Evolutionary conservation across 2,329 filamentous ascomycete species (phyloP).

Genomic region (Capronia americana): DNA sequence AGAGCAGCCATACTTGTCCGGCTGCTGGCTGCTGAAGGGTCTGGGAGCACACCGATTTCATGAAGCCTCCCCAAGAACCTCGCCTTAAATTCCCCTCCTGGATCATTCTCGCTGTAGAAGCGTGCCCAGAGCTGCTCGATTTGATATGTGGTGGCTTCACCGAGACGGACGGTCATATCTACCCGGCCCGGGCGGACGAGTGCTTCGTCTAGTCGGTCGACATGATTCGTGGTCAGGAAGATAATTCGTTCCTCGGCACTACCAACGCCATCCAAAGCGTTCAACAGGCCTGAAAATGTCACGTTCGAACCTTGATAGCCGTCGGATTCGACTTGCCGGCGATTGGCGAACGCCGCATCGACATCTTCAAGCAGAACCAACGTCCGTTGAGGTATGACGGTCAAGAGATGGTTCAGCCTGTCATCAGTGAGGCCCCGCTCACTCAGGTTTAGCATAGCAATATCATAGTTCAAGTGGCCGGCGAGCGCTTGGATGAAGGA

Average conservation of each 20-base stretch:
- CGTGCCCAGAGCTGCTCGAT: conserved; percentile 89
- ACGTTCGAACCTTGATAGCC: conserved; percentile 88
- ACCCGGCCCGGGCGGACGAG: conserved; percentile 89
- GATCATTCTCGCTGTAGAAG: conserved; percentile 86
- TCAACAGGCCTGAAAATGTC: conserved; percentile 90
- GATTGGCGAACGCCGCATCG: conserved; percentile 86
- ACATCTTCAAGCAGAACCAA: conserved; percentile 87
- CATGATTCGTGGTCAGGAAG: conserved; percentile 93
- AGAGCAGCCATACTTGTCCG: conserved; percentile 86
- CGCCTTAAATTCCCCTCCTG: conserved; percentile 64
- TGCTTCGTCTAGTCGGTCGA: conserved; percentile 82
- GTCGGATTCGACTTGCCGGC: conserved; percentile 76
- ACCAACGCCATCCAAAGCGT: conserved; percentile 87
- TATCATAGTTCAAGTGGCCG: conserved; percentile 88
- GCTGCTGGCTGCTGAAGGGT: conserved; percentile 40
- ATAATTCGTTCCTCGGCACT: conserved; percentile 93
- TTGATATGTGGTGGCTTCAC: conserved; percentile 84
- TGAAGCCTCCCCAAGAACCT: conserved; percentile 75
- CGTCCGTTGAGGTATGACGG: conserved; percentile 81
- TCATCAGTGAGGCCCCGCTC: conserved; percentile 90
- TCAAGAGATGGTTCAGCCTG: conserved; percentile 81
- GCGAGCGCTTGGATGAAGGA: conserved; percentile 96
- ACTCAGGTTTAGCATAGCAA: conserved; percentile 89
- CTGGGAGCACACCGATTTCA: conserved; percentile 71
- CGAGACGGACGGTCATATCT: conserved; percentile 89